These are phyloP conservation scores for Pythium sukuiense DNA, from an alignment of 352 stramenopile species.

Conservation along the genomic window DNA sequence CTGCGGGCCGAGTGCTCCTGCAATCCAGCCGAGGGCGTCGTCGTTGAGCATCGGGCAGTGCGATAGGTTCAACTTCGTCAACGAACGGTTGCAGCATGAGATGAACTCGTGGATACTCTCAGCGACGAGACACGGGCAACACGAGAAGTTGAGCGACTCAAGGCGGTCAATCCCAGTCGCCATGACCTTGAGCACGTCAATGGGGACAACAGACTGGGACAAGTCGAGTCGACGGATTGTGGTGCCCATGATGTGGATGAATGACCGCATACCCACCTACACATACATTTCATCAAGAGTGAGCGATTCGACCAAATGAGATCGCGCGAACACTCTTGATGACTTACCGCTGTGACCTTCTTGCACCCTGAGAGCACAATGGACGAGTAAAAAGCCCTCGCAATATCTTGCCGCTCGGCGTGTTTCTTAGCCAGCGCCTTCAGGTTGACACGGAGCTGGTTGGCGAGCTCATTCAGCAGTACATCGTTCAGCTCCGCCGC, in stretches of 20 bases:
- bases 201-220: conserved; percentile 46
- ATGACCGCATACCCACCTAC: conserved; percentile 68
- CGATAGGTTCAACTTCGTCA: conserved; percentile 63
- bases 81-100: conserved; percentile 57
- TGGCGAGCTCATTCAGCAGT: conserved; percentile 59
- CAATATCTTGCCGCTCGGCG: conserved; percentile 15
- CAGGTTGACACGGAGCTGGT: conserved; percentile 49
- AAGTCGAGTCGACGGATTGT: conserved; percentile 51
- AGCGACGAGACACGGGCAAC: conserved; percentile 48
- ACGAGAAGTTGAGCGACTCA: conserved; percentile 60
- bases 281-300: not conserved
- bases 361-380: conserved; percentile 59
- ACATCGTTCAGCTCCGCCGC: conserved; percentile 50
- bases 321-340: not conserved
- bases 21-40: conserved; percentile 71
- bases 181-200: conserved; percentile 71
- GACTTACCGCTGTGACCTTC: conserved; percentile 44
- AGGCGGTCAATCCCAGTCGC: conserved; percentile 61
- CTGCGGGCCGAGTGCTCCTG: conserved; percentile 58
- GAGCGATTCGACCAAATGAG: no score
- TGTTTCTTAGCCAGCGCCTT: conserved; percentile 19
- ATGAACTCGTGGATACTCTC: conserved; percentile 69
- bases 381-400: conserved; percentile 38
- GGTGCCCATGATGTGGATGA: conserved; percentile 58
- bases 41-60: conserved; percentile 62